Conservation (phyloP, 306 rosid genomes). For the Castanopsis chinensis region DNA sequence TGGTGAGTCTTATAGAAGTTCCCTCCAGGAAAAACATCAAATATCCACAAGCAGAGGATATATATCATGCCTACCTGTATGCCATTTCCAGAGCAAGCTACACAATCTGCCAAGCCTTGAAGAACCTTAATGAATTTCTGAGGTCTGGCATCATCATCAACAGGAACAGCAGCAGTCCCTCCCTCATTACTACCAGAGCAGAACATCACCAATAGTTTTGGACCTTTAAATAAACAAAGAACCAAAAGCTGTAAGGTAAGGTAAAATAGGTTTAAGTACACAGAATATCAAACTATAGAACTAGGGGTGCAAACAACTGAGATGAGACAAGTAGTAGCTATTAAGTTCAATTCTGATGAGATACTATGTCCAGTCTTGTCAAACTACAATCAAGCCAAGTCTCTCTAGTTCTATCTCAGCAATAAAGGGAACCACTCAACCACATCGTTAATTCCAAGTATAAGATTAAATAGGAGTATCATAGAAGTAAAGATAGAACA, state of each 20-base stretch:
- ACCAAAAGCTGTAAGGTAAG: slow-evolving; percentile 17
- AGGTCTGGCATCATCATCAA: slow-evolving; percentile 35
- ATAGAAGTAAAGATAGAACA: not conserved
- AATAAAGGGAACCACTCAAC: not conserved
- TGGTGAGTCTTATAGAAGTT: not conserved
- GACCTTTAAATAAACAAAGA: slow-evolving; percentile 58
- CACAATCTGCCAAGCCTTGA: slow-evolving; percentile 74
- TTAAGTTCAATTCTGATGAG: not conserved
- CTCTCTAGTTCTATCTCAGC: not conserved
- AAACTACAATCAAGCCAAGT: not conserved
- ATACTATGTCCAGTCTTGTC: not conserved
- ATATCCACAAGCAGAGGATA: not conserved
- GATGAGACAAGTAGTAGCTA: not conserved
- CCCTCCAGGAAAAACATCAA: not conserved
- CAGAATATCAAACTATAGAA: not conserved
- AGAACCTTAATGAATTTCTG: slow-evolving; percentile 44
- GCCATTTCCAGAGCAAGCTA: slow-evolving; percentile 46
- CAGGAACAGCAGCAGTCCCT: slow-evolving; percentile 27
- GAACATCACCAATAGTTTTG: slow-evolving; percentile 62
- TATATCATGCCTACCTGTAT: slow-evolving; percentile 44
- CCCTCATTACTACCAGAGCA: slow-evolving; percentile 57
- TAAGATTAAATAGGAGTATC: no score
- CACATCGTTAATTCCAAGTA: not conserved
- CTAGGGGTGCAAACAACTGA: not conserved
- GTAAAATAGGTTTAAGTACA: not conserved